Evolutionary conservation across 2,329 filamentous ascomycete genomes (phyloP).

Genomic region (Bipolaris zeicola): DNA sequence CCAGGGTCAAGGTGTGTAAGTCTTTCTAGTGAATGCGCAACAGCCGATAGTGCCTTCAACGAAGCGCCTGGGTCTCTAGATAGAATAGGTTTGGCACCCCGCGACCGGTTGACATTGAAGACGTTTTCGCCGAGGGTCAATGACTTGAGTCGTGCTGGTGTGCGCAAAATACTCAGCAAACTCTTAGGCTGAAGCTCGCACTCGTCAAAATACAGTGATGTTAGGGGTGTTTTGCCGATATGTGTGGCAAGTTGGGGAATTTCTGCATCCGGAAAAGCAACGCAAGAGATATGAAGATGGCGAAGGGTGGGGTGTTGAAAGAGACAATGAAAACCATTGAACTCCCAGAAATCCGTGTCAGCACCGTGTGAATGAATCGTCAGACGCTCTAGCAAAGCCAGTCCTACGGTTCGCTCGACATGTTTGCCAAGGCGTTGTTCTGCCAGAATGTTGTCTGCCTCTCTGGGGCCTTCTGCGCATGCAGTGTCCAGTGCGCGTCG

Average conservation of each 20-base stretch:
- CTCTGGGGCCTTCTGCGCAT: conserved; percentile 24
- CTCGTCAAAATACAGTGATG: conserved; percentile 44
- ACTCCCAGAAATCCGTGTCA: conserved; percentile 40
- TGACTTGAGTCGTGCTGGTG: conserved; percentile 36
- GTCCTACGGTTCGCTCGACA: conserved; percentile 26
- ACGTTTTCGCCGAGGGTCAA: conserved; percentile 46
- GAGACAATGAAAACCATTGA: conserved; percentile 40
- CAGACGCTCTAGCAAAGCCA: conserved; percentile 37
- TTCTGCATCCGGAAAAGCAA: conserved; percentile 25
- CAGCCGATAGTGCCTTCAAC: conserved; percentile 32
- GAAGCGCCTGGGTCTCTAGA: conserved; percentile 22
- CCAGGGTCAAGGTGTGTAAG: conserved; percentile 37
- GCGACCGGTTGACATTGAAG: conserved; percentile 27
- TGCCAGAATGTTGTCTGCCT: conserved; percentile 21
- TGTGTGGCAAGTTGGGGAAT: conserved; percentile 30
- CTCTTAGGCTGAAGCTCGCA: conserved; percentile 36
- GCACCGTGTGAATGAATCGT: conserved; percentile 44
- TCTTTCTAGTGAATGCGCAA: conserved; percentile 41
- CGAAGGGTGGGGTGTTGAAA: conserved; percentile 45
- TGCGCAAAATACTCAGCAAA: conserved; percentile 33
- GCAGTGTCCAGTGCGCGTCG: conserved; percentile 33
- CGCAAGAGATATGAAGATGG: conserved; percentile 41
- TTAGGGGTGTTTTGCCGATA: conserved; percentile 33
- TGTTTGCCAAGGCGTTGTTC: conserved; percentile 18
- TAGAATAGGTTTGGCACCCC: conserved; percentile 21